phyloP scores from a whole-genome alignment of 2,329 filamentous ascomycete genomes.

The Trichoderma guizhouense region DNA sequence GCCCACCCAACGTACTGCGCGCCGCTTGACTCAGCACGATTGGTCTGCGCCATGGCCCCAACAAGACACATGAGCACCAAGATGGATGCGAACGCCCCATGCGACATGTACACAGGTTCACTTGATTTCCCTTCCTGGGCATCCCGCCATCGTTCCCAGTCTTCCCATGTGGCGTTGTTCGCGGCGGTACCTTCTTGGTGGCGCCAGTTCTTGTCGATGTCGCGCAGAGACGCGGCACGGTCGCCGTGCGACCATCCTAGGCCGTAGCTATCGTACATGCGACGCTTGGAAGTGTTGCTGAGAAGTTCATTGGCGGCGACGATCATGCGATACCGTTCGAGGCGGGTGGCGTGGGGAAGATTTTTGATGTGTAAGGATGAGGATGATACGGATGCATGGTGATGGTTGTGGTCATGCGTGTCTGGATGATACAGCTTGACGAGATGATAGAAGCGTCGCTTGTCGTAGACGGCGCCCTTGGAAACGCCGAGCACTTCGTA shows the following conservation, averaged over 20 bases:
- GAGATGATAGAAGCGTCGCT: conserved; percentile 80
- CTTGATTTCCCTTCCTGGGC: conserved; percentile 48
- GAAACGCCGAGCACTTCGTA: conserved; percentile 77
- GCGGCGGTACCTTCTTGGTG: conserved; percentile 46
- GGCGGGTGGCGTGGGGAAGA: conserved; percentile 53
- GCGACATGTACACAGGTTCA: conserved; percentile 66
- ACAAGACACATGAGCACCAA: conserved; percentile 66
- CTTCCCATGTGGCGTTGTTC: conserved; percentile 92
- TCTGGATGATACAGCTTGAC: conserved; percentile 98
- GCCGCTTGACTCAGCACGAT: conserved; percentile 62
- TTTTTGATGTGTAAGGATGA: background rate
- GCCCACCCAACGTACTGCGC: conserved; percentile 63
- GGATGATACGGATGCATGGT: background rate
- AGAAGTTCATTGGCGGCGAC: conserved; percentile 86
- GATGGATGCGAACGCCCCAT: conserved; percentile 69
- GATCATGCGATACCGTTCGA: conserved; percentile 88
- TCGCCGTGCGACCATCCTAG: conserved; percentile 69
- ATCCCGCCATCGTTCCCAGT: conserved; percentile 83
- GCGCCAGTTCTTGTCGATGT: conserved; percentile 49
- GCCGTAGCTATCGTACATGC: conserved; percentile 78
- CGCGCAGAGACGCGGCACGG: conserved; percentile 47
- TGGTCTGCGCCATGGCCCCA: conserved; percentile 69
- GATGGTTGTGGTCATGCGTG: conserved; percentile 37
- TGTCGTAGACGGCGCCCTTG: conserved; percentile 68
- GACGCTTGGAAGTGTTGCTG: conserved; percentile 73